Conservation (phyloP, 805 yeast genomes). For the Ogataea pini region DNA sequence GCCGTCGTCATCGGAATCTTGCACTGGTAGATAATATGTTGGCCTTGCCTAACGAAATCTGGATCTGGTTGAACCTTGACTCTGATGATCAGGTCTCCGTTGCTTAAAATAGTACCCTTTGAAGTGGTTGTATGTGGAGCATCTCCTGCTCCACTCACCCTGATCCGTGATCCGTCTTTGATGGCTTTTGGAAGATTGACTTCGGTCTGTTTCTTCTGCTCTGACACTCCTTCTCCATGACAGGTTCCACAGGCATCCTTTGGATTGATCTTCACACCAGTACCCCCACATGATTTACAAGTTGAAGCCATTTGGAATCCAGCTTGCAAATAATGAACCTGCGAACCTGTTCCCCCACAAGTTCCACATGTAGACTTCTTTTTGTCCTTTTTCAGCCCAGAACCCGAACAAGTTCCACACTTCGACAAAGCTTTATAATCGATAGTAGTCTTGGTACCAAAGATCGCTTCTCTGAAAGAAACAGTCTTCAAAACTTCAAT, state of each 20-base stretch:
- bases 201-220: conserved; percentile 64
- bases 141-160: conserved; percentile 88
- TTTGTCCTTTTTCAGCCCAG: conserved; percentile 79
- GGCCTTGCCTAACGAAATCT: conserved; percentile 63
- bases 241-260: conserved; percentile 76
- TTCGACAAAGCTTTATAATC: conserved; percentile 72
- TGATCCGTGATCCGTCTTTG: conserved; percentile 79
- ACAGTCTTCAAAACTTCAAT: conserved; percentile 76
- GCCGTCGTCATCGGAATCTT: conserved; percentile 93
- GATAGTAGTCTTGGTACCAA: conserved; percentile 68
- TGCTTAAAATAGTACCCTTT: conserved; percentile 62
- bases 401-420: conserved; percentile 79
- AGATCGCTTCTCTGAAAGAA: conserved; percentile 82
- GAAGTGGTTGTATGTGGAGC: conserved; percentile 78
- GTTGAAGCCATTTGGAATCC: conserved; percentile 98
- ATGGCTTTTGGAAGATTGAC: conserved; percentile 90
- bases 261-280: conserved; percentile 74
- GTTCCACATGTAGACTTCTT: conserved; percentile 76
- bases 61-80: conserved; percentile 77
- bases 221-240: conserved; percentile 86
- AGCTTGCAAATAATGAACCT: conserved; percentile 80
- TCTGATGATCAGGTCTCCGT: conserved; percentile 88
- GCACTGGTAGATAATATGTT: conserved; percentile 63
- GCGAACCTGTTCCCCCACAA: conserved; percentile 93
- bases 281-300: conserved; percentile 83